A percentile compares a stretch with the other conserved stretches of the same genome.
Evolutionary conservation across 345 rosid genomes (phyloP).

Genomic region (Trapa bicornis): DNA sequence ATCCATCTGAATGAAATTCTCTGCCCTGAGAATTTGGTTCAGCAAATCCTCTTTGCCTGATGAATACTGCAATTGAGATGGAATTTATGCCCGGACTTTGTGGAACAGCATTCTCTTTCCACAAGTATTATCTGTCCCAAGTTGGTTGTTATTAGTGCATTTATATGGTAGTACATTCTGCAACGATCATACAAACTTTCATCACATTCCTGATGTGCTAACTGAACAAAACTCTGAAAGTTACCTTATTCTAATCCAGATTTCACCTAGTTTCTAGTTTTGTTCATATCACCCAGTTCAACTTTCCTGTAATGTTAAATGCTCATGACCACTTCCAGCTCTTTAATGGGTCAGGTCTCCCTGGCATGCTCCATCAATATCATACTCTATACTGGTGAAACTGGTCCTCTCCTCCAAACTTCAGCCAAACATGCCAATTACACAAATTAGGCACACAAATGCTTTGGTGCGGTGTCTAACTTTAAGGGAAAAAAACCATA

Average conservation of each 20-base stretch:
- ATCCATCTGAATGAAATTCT: neutral
- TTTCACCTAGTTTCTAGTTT: neutral
- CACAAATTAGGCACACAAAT: neutral
- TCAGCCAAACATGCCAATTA: neutral
- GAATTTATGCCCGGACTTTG: neutral
- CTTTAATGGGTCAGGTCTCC: too few species aligned
- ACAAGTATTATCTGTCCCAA: too few species aligned
- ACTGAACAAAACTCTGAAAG: neutral
- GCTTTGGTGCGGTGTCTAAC: neutral
- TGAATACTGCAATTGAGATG: neutral
- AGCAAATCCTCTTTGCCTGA: neutral
- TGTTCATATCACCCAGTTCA: neutral
- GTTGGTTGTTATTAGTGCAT: too few species aligned
- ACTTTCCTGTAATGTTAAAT: too few species aligned
- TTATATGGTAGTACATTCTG: too few species aligned
- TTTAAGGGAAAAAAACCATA: neutral
- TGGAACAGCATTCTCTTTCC: too few species aligned
- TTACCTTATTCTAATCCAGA: neutral
- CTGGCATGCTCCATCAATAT: too few species aligned
- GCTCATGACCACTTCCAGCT: neutral
- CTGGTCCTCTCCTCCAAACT: neutral
- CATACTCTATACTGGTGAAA: too few species aligned
- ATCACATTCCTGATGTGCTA: too few species aligned
- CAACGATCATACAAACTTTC: too few species aligned
- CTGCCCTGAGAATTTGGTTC: neutral